A percentile compares a stretch with the other conserved stretches of the same genome.
These are phyloP conservation scores for Solanum hybrid DNA, from an alignment of 305 asterid species.

Conservation along the genomic window DNA sequence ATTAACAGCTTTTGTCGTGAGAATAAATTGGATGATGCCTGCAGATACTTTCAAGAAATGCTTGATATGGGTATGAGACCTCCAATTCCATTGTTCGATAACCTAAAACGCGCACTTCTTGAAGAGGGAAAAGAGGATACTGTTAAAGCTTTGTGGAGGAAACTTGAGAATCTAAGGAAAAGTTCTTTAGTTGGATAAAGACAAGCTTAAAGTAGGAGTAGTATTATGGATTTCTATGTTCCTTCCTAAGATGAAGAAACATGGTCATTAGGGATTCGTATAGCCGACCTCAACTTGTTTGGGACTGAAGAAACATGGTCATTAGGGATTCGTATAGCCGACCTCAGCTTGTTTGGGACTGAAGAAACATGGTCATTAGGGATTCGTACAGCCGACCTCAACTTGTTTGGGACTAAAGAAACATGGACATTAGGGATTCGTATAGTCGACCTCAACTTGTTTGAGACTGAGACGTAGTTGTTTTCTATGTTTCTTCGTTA, in stretches of 20 bases:
- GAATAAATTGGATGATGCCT: slow-evolving; percentile 45
- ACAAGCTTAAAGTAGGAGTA: background rate
- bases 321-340: background rate
- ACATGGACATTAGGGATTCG: too few species aligned
- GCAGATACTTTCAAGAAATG: slow-evolving; percentile 54
- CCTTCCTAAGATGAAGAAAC: too few species aligned
- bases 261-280: too few species aligned
- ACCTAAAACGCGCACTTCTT: slow-evolving; percentile 44
- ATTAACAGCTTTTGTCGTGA: slow-evolving; percentile 43
- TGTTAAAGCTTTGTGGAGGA: slow-evolving; percentile 27
- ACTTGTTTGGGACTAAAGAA: too few species aligned
- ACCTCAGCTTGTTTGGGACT: background rate
- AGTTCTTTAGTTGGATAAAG: slow-evolving; percentile 31
- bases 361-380: too few species aligned
- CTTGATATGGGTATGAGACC: slow-evolving; percentile 82
- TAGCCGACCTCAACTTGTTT: too few species aligned
- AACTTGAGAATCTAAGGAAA: slow-evolving; percentile 42
- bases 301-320: too few species aligned
- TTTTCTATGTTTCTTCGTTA: background rate
- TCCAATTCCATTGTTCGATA: slow-evolving; percentile 45
- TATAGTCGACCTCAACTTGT: background rate
- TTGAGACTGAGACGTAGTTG: background rate
- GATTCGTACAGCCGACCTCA: too few species aligned
- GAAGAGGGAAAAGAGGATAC: slow-evolving; percentile 52
- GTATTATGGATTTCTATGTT: too few species aligned